These are phyloP conservation scores for Globisporangium alternatum DNA, from an alignment of 352 stramenopile genomes.

Conservation along the genomic window DNA sequence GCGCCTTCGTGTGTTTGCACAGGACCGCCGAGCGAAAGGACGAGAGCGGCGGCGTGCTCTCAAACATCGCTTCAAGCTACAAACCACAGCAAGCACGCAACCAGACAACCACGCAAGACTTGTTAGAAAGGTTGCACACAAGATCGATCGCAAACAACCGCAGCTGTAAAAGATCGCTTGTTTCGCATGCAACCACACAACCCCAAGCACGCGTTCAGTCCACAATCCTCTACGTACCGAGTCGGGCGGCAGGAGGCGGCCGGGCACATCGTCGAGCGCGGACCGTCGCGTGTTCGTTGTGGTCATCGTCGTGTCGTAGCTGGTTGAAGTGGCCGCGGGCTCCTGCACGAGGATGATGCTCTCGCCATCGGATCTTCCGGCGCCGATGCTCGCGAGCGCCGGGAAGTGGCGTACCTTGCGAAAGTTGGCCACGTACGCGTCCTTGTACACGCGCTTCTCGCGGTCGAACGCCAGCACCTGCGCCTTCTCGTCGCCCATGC, in stretches of 20 bases:
- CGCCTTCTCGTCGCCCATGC: conserved; percentile 30
- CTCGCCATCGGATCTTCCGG: conserved; percentile 39
- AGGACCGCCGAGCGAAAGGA: conserved; percentile 56
- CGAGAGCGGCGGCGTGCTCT: conserved; percentile 47
- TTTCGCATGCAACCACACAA: not conserved
- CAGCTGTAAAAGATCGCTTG: not conserved
- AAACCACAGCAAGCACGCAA: not conserved
- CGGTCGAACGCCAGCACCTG: conserved; percentile 59
- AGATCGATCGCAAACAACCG: not conserved
- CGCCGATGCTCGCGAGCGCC: conserved; percentile 51
- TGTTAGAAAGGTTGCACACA: conserved; percentile 1
- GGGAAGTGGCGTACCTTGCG: conserved; percentile 71
- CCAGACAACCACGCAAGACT: not conserved
- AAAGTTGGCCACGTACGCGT: conserved; percentile 71
- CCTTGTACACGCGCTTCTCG: conserved; percentile 77
- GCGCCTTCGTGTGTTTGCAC: conserved; percentile 65
- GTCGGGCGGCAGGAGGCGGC: conserved; percentile 47
- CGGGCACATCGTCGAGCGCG: conserved; percentile 40
- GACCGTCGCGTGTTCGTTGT: conserved; percentile 1
- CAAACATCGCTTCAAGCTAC: conserved; percentile 61
- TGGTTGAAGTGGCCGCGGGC: conserved; percentile 10
- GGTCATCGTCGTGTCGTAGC: not conserved
- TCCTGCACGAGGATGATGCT: conserved; percentile 75
- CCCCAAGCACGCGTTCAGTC: not conserved
- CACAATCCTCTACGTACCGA: conserved; percentile 27